Conservation (phyloP, 2,329 filamentous ascomycete species). For the Colletotrichum sp. region DNA sequence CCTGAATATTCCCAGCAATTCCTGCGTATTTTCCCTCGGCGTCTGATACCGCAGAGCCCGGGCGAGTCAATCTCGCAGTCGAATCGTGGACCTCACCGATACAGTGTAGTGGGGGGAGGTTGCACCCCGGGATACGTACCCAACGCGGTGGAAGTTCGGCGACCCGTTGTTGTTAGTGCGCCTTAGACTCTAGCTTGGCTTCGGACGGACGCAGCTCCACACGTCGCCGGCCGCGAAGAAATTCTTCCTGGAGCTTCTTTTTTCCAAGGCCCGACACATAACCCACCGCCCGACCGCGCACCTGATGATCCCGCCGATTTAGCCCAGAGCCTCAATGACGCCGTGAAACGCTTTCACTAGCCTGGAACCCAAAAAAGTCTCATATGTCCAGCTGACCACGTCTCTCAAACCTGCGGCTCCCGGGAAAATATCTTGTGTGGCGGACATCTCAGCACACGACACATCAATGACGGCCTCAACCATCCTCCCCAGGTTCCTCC, state of each 20-base stretch:
- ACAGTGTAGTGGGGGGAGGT: neutral
- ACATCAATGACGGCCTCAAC: slow-evolving; percentile 48
- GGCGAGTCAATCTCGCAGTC: neutral
- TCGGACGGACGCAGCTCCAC: neutral
- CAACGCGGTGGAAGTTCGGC: slow-evolving; percentile 1
- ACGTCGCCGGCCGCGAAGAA: neutral
- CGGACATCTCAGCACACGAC: neutral
- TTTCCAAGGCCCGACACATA: slow-evolving; percentile 12
- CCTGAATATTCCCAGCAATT: neutral
- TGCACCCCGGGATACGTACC: neutral
- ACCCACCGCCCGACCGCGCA: neutral
- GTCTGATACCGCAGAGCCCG: slow-evolving; percentile 6
- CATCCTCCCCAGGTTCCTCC: slow-evolving; percentile 70
- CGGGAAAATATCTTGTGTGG: neutral
- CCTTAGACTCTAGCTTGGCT: neutral
- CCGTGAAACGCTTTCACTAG: slow-evolving; percentile 7
- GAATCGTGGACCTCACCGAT: neutral
- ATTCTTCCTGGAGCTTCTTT: slow-evolving; percentile 17
- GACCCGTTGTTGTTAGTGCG: neutral
- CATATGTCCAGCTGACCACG: slow-evolving; percentile 2
- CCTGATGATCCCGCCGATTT: slow-evolving; percentile 11
- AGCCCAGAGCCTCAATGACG: slow-evolving; percentile 14
- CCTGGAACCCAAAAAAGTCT: neutral
- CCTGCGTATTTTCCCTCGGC: neutral
- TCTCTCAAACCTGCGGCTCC: neutral